These are phyloP conservation scores for Didymella keratinophila DNA, from an alignment of 2,329 filamentous ascomycete genomes.

Conservation along the genomic window DNA sequence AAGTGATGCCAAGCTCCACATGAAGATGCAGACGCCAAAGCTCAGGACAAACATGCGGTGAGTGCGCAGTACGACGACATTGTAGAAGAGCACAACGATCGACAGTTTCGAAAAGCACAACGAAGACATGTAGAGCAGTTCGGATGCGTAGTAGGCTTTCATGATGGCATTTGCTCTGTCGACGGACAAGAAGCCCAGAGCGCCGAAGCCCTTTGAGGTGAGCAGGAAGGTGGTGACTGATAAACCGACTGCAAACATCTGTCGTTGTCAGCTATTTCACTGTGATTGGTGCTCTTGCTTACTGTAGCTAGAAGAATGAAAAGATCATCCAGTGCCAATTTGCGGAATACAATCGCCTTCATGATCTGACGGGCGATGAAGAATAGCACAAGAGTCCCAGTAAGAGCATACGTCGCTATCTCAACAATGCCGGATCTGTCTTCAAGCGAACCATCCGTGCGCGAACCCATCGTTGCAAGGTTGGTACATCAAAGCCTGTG, in stretches of 20 bases:
- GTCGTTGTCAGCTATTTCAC: slow-evolving; percentile 15
- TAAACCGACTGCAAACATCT: slow-evolving; percentile 41
- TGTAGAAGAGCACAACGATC: slow-evolving; percentile 40
- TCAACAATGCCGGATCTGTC: slow-evolving; percentile 35
- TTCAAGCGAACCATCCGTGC: background rate
- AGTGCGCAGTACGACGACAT: slow-evolving; percentile 28
- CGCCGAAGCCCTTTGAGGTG: slow-evolving; percentile 38
- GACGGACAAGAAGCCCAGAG: slow-evolving; percentile 23
- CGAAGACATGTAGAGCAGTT: slow-evolving; percentile 44
- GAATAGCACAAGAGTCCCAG: slow-evolving; percentile 32
- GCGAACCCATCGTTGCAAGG: background rate
- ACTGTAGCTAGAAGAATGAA: slow-evolving; percentile 45
- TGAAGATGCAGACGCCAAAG: slow-evolving; percentile 34
- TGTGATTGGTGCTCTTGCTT: slow-evolving; percentile 5
- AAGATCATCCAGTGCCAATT: slow-evolving; percentile 38
- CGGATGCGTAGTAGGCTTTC: slow-evolving; percentile 44
- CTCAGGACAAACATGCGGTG: slow-evolving; percentile 32
- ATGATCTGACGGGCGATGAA: slow-evolving; percentile 39
- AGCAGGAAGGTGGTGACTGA: slow-evolving; percentile 37
- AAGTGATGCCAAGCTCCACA: slow-evolving; percentile 41
- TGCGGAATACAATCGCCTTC: slow-evolving; percentile 37
- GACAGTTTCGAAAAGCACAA: slow-evolving; percentile 45
- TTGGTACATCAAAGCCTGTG: background rate
- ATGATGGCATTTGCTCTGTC: slow-evolving; percentile 34
- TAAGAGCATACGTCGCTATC: slow-evolving; percentile 38